Conservation (phyloP, 129 eudicot species). For the Mikania micrantha region DNA sequence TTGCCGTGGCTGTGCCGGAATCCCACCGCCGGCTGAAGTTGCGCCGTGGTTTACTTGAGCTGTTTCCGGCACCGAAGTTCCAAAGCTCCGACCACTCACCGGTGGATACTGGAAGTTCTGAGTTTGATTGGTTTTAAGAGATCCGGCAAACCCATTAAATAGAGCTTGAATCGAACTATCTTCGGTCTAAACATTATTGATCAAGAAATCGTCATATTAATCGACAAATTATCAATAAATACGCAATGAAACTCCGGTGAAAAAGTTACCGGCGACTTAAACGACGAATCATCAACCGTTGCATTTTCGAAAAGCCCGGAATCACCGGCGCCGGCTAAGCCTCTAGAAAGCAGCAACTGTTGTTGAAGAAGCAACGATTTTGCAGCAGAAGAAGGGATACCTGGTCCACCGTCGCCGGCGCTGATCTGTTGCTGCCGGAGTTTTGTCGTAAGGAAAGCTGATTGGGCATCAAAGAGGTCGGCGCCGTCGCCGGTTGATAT, state of each 20-base stretch:
- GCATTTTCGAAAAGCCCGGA: slow-evolving; percentile 19
- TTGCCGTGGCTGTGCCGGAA: slow-evolving; percentile 68
- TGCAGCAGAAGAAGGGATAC: too few relatives aligned
- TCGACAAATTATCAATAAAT: not conserved
- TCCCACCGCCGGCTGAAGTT: slow-evolving; percentile 33
- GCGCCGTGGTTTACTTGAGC: slow-evolving; percentile 29
- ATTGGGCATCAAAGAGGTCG: slow-evolving; percentile 35
- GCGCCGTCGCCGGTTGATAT: slow-evolving; percentile 16
- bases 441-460: slow-evolving; percentile 42
- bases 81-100: slow-evolving; percentile 26
- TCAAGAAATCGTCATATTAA: not conserved
- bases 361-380: too few relatives aligned
- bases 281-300: slow-evolving; percentile 21
- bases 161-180: slow-evolving; percentile 54
- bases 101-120: slow-evolving; percentile 45
- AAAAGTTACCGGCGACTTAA: slow-evolving; percentile 31
- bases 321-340: slow-evolving; percentile 12
- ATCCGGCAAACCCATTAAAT: slow-evolving; percentile 49
- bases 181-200: slow-evolving; percentile 30
- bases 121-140: slow-evolving; percentile 44
- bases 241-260: not conserved
- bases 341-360: too few relatives aligned
- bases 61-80: slow-evolving; percentile 17
- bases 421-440: slow-evolving; percentile 68
- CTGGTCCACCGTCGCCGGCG: slow-evolving; percentile 20